Percentiles rank a stretch among this genome's conserved stretches.
Evolutionary conservation across 768 basidiomycete genomes (phyloP).

Genomic region (Lanmaoa rubissima): DNA sequence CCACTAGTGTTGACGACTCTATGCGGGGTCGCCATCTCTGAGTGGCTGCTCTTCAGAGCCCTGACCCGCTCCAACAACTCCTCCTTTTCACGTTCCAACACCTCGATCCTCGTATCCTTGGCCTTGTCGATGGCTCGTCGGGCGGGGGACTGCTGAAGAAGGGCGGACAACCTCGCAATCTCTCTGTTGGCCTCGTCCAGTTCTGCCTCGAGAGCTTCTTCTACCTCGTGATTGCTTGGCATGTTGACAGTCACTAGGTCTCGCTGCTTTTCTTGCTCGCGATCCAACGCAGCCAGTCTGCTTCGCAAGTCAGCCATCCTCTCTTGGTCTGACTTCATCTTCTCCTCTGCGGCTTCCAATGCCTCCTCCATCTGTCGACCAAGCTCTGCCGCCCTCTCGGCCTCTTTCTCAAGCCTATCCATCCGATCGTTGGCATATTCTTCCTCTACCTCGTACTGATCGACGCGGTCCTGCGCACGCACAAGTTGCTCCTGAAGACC

Average conservation of each 20-base stretch:
- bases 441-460: slow-evolving; percentile 42
- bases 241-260: slow-evolving; percentile 21
- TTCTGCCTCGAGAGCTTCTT: slow-evolving; percentile 65
- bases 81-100: slow-evolving; percentile 74
- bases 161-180: slow-evolving; percentile 63
- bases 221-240: slow-evolving; percentile 51
- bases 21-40: slow-evolving; percentile 56
- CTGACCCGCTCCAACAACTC: slow-evolving; percentile 72
- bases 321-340: slow-evolving; percentile 63
- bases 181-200: slow-evolving; percentile 76
- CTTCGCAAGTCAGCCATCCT: slow-evolving; percentile 48
- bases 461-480: slow-evolving; percentile 44
- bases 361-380: slow-evolving; percentile 73
- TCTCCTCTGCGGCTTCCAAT: slow-evolving; percentile 68
- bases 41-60: slow-evolving; percentile 50
- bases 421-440: slow-evolving; percentile 49
- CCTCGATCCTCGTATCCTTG: slow-evolving; percentile 71
- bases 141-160: slow-evolving; percentile 70
- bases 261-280: slow-evolving; percentile 46
- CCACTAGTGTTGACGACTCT: slow-evolving; percentile 53
- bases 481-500: slow-evolving; percentile 56
- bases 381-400: slow-evolving; percentile 51
- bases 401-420: slow-evolving; percentile 52
- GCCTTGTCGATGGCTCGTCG: slow-evolving; percentile 76
- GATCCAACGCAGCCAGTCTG: slow-evolving; percentile 54